Conservation (phyloP, 73 alveolate genomes). For the Tetrahymena elliotti region DNA sequence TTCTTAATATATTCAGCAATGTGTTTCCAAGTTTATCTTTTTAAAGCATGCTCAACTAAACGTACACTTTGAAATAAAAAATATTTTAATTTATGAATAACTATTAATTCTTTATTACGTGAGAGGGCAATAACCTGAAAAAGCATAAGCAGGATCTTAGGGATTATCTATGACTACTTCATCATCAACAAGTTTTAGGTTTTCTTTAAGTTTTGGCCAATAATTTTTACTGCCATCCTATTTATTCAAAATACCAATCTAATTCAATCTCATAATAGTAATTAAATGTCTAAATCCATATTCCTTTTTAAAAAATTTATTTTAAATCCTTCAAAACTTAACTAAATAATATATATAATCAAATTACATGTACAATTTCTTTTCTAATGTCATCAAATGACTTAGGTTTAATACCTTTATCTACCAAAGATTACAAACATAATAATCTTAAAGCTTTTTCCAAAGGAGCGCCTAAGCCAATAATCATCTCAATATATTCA, state of each 20-base stretch:
- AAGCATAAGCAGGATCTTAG: slow-evolving; percentile 29
- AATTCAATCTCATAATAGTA: neutral
- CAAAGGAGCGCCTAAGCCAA: slow-evolving; percentile 31
- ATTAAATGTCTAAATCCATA: slow-evolving; percentile 22
- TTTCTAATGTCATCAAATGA: slow-evolving; percentile 36
- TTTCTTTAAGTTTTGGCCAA: slow-evolving; percentile 20
- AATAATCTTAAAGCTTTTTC: slow-evolving; percentile 40
- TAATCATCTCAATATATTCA: slow-evolving; percentile 40
- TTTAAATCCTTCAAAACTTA: neutral
- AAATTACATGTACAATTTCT: slow-evolving; percentile 40
- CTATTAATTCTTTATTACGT: neutral
- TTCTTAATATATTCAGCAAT: neutral
- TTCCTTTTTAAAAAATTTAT: neutral
- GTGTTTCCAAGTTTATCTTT: neutral
- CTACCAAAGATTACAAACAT: slow-evolving; percentile 20
- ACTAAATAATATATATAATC: neutral
- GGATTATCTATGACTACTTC: slow-evolving; percentile 27
- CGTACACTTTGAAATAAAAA: neutral
- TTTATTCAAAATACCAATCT: slow-evolving; percentile 1
- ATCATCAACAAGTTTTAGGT: slow-evolving; percentile 15
- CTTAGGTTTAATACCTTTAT: slow-evolving; percentile 41
- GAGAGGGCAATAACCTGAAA: slow-evolving; percentile 31
- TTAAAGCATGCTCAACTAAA: neutral
- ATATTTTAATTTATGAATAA: neutral
- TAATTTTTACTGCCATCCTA: slow-evolving; percentile 8